Evolutionary conservation across 2,329 filamentous ascomycete species (phyloP), one percentile per base, ranked within the genome.

Genomic region (Aureobasidium sp.): DNA sequence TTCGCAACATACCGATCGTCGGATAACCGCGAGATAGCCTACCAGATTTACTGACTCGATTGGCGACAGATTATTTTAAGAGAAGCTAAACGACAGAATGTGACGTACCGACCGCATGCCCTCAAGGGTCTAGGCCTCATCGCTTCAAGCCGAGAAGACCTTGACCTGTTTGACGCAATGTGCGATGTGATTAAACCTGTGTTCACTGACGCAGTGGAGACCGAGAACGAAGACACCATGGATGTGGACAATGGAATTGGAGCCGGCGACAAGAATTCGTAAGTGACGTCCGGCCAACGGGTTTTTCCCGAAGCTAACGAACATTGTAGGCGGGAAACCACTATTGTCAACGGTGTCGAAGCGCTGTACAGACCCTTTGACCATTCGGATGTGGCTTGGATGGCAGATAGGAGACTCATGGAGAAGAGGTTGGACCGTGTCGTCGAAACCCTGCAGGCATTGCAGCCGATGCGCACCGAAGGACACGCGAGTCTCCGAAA

Each of bases 11-110:
- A 31, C 35, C 35, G 33, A 37, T 22, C 5, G 1, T 17, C 49
- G 49, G 31, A 37, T 22, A 14, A 19, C 15, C 19, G 11, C 33
- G 49, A 39, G 33, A 61, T 44, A 29, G 39, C 47, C 57, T 64
- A 60, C 44, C 40, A 53, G 52, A 37, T 53, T 52, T 47, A 9
- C 40, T 60, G 39, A 60, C 57, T 7, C 17, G 7, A 42, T 48
- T 37, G 9, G 22, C 59, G 59, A 59, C 64, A 92, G 81, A 88
- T 96, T 66, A 83, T 84, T 5, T 73, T 93, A 17, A 84, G 93
- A 62, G 94, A 99, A 80, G 91, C 91, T 9, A 97, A 94, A 78
- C 84, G 94, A 35, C 93, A 92, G 70, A 97, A 97, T 69, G 83
- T 86, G n/a, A 79, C 80, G 8, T 99, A 97, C 74, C 85, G 89